A percentile compares a stretch with the other conserved stretches of the same genome.
Evolutionary conservation across 495 filamentous ascomycete species (phyloP).

Genomic region (Amphirosellinia nigrospora): DNA sequence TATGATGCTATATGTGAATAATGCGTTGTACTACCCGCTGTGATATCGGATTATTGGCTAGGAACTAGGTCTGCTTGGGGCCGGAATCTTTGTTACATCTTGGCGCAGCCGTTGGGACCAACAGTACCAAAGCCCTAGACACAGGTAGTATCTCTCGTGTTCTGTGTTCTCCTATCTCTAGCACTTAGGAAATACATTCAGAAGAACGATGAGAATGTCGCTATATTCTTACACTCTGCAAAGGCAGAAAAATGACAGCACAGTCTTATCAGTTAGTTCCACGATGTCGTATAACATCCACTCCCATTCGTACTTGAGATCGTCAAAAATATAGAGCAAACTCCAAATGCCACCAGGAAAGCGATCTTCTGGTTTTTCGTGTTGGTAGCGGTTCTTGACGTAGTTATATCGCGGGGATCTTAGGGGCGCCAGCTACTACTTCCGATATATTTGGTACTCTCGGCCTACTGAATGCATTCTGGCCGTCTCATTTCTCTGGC

Average conservation of each 20-base stretch:
- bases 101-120: not conserved
- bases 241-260: no score
- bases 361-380: not conserved
- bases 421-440: no score
- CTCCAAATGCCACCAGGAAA: not conserved
- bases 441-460: no score
- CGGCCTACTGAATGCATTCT: no score
- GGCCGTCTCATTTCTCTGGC: no score
- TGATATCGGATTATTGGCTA: not conserved
- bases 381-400: not conserved
- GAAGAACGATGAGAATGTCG: not conserved
- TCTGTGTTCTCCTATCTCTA: not conserved
- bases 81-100: not conserved
- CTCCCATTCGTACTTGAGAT: no score
- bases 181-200: not conserved
- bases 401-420: no score
- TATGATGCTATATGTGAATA: not conserved
- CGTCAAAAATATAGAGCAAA: not conserved
- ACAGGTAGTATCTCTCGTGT: not conserved
- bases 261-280: not conserved
- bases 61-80: not conserved
- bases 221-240: no score
- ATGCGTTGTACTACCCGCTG: not conserved
- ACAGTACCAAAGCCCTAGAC: not conserved
- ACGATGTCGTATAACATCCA: no score